phyloP scores from a whole-genome alignment of 176 grass and related monocot genomes.

The Eleusine indica region DNA sequence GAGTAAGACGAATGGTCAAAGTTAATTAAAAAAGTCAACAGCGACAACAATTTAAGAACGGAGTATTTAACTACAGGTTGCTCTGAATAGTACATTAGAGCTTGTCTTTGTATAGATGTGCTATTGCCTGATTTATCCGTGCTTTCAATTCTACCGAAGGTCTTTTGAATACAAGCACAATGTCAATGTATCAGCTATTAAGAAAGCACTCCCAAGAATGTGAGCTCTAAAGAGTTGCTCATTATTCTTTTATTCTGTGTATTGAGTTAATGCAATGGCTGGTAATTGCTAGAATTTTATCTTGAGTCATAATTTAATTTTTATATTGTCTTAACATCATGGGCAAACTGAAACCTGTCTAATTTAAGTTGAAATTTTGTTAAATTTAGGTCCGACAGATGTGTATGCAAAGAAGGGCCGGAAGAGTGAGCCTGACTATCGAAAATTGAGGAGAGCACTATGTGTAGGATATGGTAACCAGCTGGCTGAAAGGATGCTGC shows the following conservation, averaged over 20 bases:
- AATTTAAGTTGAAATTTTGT: slow-evolving; percentile 9
- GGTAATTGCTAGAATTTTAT: background rate
- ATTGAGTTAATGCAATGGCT: slow-evolving; percentile 3
- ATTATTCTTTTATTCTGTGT: background rate
- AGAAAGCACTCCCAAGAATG: background rate
- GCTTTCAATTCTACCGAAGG: background rate
- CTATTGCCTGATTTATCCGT: background rate
- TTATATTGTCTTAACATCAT: background rate
- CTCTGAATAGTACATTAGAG: background rate
- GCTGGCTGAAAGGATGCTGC: slow-evolving; percentile 86
- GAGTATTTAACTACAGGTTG: background rate
- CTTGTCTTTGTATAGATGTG: background rate
- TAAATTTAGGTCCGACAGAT: slow-evolving; percentile 62
- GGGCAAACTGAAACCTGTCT: background rate
- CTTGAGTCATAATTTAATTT: background rate
- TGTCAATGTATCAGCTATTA: background rate
- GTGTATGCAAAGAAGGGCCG: slow-evolving; percentile 56
- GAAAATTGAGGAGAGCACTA: slow-evolving; percentile 83
- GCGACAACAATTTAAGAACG: no score
- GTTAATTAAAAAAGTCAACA: no score
- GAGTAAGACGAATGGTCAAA: no score
- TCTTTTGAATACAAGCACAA: slow-evolving; percentile 11
- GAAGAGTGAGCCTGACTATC: slow-evolving; percentile 72
- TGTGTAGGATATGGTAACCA: slow-evolving; percentile 93
- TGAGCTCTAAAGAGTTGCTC: slow-evolving; percentile 10